Conservation (phyloP, 1,284 basidiomycete species). For the Chondrostereum purpureum region DNA sequence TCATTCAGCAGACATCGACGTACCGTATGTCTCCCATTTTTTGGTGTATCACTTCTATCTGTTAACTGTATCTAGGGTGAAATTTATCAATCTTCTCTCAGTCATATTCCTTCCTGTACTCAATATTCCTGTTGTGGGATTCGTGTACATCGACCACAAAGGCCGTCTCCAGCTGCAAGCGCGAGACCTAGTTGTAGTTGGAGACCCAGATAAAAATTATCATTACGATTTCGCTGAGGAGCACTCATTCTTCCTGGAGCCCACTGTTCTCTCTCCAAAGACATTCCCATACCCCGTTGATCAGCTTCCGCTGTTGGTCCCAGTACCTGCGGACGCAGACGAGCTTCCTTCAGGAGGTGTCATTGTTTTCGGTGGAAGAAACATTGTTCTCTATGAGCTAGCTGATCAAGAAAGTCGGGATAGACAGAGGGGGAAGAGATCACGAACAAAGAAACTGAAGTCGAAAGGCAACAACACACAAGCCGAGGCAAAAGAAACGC, state of each 20-base stretch:
- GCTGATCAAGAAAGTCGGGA: conserved; percentile 38
- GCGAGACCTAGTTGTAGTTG: conserved; percentile 45
- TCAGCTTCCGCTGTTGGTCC: conserved; percentile 35
- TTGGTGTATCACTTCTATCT: conserved; percentile 2
- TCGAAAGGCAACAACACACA: conserved; percentile 34
- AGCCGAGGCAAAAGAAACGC: conserved; percentile 50
- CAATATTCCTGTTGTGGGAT: conserved; percentile 51
- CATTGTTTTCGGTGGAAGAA: conserved; percentile 60
- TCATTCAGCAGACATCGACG: conserved; percentile 53
- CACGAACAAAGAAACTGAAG: conserved; percentile 43
- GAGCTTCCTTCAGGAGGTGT: conserved; percentile 46
- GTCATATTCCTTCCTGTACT: conserved; percentile 56
- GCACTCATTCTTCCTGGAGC: conserved; percentile 42
- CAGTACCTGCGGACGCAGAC: conserved; percentile 33
- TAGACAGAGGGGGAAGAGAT: conserved; percentile 47
- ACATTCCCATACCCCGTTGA: conserved; percentile 34
- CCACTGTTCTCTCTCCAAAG: conserved; percentile 33
- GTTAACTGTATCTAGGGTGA: conserved; percentile 42
- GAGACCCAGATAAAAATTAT: conserved; percentile 19
- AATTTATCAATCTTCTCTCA: conserved; percentile 71
- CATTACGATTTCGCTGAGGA: conserved; percentile 46
- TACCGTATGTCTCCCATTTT: conserved; percentile 43
- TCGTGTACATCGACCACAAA: conserved; percentile 64
- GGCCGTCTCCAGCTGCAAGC: conserved; percentile 54
- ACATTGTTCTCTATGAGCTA: conserved; percentile 54